phyloP scores from a whole-genome alignment of 83 land plant genomes.

The Isoetes engelmannii region DNA sequence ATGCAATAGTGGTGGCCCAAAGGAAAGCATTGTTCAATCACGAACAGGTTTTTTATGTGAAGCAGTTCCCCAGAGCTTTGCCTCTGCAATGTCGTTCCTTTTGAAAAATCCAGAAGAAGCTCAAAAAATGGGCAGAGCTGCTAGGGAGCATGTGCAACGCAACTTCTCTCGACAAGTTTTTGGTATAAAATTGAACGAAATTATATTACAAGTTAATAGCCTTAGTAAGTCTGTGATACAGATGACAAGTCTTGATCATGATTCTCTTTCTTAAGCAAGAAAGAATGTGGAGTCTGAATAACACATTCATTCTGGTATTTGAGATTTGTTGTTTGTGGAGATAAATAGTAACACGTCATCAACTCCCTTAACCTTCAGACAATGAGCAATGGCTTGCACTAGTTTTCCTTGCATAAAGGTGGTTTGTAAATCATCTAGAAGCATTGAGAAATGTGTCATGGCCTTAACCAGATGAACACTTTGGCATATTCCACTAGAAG shows the following conservation, averaged over 20 bases:
- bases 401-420: not conserved
- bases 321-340: too few relatives aligned
- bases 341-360: too few relatives aligned
- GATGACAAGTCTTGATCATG: too few relatives aligned
- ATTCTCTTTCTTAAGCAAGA: too few relatives aligned
- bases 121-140: conserved; percentile 59
- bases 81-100: conserved; percentile 46
- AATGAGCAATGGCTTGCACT: too few relatives aligned
- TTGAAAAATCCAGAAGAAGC: conserved; percentile 44
- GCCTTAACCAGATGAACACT: conserved; percentile 81
- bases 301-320: too few relatives aligned
- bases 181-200: conserved; percentile 60
- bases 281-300: too few relatives aligned
- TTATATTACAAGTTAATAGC: not conserved
- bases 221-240: too few relatives aligned
- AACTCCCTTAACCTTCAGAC: too few relatives aligned
- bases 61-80: conserved; percentile 54
- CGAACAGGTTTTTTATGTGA: conserved; percentile 84
- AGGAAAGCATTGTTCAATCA: conserved; percentile 63
- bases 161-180: conserved; percentile 69
- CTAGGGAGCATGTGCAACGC: conserved; percentile 55
- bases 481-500: conserved; percentile 98
- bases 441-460: conserved; percentile 1
- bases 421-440: not conserved
- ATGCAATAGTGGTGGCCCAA: conserved; percentile 98